These are phyloP conservation scores for Gillenia trifoliata DNA, from an alignment of 306 rosid genomes.

Conservation along the genomic window DNA sequence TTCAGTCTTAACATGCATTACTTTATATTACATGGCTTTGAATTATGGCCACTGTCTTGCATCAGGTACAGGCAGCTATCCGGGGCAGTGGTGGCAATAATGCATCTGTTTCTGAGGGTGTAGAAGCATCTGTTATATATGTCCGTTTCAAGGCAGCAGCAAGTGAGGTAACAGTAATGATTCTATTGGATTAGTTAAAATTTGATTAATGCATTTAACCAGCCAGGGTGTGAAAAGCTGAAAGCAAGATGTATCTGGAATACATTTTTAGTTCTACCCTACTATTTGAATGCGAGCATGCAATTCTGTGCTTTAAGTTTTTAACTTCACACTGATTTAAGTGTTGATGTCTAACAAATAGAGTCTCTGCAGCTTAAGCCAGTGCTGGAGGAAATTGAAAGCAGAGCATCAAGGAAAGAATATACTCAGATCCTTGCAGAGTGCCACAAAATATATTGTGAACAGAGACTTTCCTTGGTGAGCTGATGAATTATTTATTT, in stretches of 20 bases:
- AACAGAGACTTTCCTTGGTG: conserved; percentile 95
- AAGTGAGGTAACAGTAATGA: conserved; percentile 59
- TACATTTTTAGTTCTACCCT: conserved; percentile 10
- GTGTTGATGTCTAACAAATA: conserved; percentile 22
- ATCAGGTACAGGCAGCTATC: conserved; percentile 87
- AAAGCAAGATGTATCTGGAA: conserved; percentile 3
- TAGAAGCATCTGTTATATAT: conserved; percentile 93
- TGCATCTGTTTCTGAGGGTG: conserved; percentile 87
- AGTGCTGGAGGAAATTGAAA: conserved; percentile 84
- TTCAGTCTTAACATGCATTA: neutral
- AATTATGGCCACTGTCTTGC: conserved; percentile 17
- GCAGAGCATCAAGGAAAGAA: conserved; percentile 93
- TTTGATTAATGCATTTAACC: conserved; percentile 3
- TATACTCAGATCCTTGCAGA: conserved; percentile 83
- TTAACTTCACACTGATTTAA: neutral
- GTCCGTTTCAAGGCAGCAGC: conserved; percentile 99
- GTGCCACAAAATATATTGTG: conserved; percentile 92
- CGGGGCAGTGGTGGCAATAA: conserved; percentile 69
- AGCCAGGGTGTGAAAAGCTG: conserved; percentile 6
- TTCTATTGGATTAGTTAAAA: conserved; percentile 17
- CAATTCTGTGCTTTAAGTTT: neutral
- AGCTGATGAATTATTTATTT: conserved; percentile 25
- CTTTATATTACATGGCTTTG: neutral
- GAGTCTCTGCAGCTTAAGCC: conserved; percentile 78
- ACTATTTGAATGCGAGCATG: neutral